Base-by-base conservation (phyloP, 331 rosid genomes). In the Phaseolus coccineus region DNA sequence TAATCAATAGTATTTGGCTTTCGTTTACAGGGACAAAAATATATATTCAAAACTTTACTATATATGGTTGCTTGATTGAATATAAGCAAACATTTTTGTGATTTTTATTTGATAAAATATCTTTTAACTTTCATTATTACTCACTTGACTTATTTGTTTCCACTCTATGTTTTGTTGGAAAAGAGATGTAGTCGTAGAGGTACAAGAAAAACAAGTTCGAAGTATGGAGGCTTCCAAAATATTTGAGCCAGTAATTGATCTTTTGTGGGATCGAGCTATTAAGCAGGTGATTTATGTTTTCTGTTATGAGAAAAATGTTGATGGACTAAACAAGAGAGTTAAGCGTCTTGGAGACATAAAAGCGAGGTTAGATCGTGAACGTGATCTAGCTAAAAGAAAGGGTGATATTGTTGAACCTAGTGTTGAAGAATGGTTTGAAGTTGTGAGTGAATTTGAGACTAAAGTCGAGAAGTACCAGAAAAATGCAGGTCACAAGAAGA, bases 391-490 rank as follows among this genome's bases (percentile, higher is more conserved):
- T 1, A 6, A 3, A 2, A 37, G 4, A 0, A 59, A 61, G 15
- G 25, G 11, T 0, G 0, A 14, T 0, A 2, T 3, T 1, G 25
- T 50, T 50, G 42, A 24, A 35, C 0, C 0, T 25, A 0, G 1
- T 0, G 65, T 27, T 50, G 0, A 0, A 13, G 2, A 1, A 35
- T 79, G 78, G 78, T 9, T 48, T 12, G 0, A 2, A 0, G 1
- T 3, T 2, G 30, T 27, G 22, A 1, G 0, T 0, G 5, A 1
- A 0, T 35, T 0, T 6, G 15, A 52, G 22, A 8, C 1, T 15
- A 5, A 30, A 9, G 15, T 4, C 0, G 15, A 22, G 5, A 0
- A 24, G 3, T 56, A 55, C 48, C 1, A 0, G 8, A 13, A 25
- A 0, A 65, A 76, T 33, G 31, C 15, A 56, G 28, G 3, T 13